Base-by-base conservation (phyloP, 768 basidiomycete genomes). In the Saitozyma podzolica region DNA sequence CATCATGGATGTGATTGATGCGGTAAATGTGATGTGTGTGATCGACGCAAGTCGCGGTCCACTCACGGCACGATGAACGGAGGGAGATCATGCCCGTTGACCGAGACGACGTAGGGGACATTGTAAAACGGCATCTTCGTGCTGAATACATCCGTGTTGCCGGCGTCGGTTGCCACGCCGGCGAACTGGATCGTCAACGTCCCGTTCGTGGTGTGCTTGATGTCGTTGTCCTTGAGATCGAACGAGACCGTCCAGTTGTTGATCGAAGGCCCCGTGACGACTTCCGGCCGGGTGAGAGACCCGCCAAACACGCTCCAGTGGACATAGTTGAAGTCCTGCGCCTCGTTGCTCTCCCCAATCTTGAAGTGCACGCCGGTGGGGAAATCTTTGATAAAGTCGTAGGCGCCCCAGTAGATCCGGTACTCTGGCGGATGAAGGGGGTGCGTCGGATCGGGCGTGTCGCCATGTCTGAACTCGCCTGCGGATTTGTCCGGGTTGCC, bases 381-480 rank as follows among this genome's bases (percentile, higher is more conserved):
- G 64, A 74, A 74, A 52, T 74, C 72, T 41, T 16, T 66, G 43
- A 54, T 40, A 59, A 66, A 74, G 53, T 74, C 72, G 43, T 66
- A 71, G 6, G 55, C 63, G 6, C 69, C 72, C 67, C 67, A 74
- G 65, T 74, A 74, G 10, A 48, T 48, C 14, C 72, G 59, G 55
- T 71, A 69, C 53, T 71, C 60, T 16, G 55, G 51, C n/a, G 60
- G 65, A n/a, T 69, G 69, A 1, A 67, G 54, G 1, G 72, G 41
- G 19, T 67, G 67, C 39, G 45, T 61, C 4, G 59, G 61, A 58
- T 74, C 70, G 16, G 20, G 41, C 1, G 54, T 63, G 54, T 54
- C 58, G 9, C 72, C 72, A 50, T 74, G 72, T 47, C 49, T 39
- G 59, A 48, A 74, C 61, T 74, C 72, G 40, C 72, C 70, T 11